Base-by-base conservation (phyloP, 805 yeast species). In the Kuraishia capsulata region DNA sequence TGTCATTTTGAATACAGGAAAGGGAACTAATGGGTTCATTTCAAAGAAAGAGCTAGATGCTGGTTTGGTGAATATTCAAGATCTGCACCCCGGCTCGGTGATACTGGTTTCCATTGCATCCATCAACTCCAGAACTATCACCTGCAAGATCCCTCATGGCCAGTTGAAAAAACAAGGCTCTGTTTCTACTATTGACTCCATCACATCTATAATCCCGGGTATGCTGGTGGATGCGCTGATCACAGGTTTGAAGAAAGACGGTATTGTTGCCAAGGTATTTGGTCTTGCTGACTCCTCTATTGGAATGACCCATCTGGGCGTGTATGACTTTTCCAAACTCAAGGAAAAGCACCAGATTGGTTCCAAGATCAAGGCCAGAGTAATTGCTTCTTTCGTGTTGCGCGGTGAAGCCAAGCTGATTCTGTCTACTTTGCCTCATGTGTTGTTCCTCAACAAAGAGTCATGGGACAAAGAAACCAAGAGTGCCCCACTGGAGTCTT, bases 201-300 rank as follows among this genome's bases (percentile, higher is more conserved):
- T 86, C 17, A 94, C 88, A 50, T 76, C 95, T 3, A 71, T 89
- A 20, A 71, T 83, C 29, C 95, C 99, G 3, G 99, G 98, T 50
- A 73, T 79, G 45, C 52, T 79, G 9, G 86, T 89, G 8, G 87
- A 83, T 42, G 83, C 88, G 5, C 60, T 80, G 21, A 71, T 88
- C 17, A 69, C 81, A 17, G 78, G 76, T 6, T 70, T 77, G 17
- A 57, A 69, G 20, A 54, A 63, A 6, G 59, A 72, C 28, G 98
- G 98, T 44, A 58, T 86, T 14, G 57, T 70, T n/a, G 74, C 83
- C 45, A 82, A 78, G 53, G 79, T 76, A 0, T 78, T 78, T 47
- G 96, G 96, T 39, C 60, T 84, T 40, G 71, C 81, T 16, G 78
- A 80, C 45, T 94, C 81, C 13, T 74, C 89, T 0, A 63, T 86